A percentile compares a stretch with the other conserved stretches of the same genome.
These are phyloP conservation scores for Malassezia arunalokei DNA, from an alignment of 1,284 basidiomycete genomes.

Conservation along the genomic window DNA sequence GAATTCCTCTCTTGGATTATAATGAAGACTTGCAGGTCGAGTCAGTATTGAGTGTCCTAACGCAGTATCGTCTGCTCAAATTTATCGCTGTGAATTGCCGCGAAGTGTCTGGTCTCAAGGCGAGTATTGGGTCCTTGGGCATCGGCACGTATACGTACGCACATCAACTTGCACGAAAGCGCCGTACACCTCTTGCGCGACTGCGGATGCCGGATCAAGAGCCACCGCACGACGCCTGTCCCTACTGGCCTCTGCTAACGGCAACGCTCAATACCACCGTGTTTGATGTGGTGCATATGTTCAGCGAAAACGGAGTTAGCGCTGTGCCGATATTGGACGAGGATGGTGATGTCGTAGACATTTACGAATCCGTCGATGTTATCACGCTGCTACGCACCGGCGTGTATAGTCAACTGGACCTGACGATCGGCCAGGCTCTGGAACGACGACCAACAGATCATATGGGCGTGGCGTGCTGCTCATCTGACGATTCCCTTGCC, in stretches of 20 bases:
- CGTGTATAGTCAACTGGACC: conserved; percentile 81
- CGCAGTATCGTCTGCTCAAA: conserved; percentile 93
- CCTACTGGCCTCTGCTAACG: conserved; percentile 78
- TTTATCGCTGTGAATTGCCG: conserved; percentile 83
- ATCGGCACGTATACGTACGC: conserved; percentile 76
- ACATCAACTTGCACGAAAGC: conserved; percentile 5
- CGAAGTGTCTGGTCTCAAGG: conserved; percentile 49
- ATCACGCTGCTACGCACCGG: conserved; percentile 73
- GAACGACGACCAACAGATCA: conserved; percentile 79
- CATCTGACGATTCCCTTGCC: conserved; percentile 80
- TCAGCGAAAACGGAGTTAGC: conserved; percentile 85
- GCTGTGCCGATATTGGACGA: conserved; percentile 93
- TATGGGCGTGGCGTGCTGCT: conserved; percentile 89
- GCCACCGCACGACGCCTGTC: conserved; percentile 38
- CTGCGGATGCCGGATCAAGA: background rate
- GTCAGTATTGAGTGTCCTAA: conserved; percentile 87
- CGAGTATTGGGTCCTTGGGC: conserved; percentile 69
- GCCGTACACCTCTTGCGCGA: conserved; percentile 1
- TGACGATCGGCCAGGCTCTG: conserved; percentile 87
- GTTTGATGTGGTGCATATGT: conserved; percentile 97
- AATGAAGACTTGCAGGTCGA: conserved; percentile 90
- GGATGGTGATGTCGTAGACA: conserved; percentile 81
- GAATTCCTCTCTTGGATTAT: conserved; percentile 81
- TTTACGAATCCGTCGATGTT: conserved; percentile 98
- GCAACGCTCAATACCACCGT: conserved; percentile 84